Base-by-base conservation (phyloP, 1,284 basidiomycete genomes). In the Heliocybe sulcata region DNA sequence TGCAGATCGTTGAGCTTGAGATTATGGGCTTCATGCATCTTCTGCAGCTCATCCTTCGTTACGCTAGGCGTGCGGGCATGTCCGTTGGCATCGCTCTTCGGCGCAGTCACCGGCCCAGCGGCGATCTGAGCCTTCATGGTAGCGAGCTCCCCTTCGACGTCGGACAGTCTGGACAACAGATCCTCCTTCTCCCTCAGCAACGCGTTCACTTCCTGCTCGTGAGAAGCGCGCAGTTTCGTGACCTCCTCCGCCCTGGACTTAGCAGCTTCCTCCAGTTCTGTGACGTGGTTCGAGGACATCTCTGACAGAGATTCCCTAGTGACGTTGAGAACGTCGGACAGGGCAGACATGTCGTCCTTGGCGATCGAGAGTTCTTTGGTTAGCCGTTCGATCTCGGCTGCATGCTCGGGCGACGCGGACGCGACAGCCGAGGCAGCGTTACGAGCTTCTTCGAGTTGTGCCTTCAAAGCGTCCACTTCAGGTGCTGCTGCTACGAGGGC, bases 21-120 rank as follows among this genome's bases (percentile, higher is more conserved):
- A 64, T 89, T 92, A 67, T 90, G 90, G 4, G 88, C 90, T 65
- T 90, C 86, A 61, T 90, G 87, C 66, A 87, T 69, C 62, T 76
- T 80, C 65, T 83, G 81, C 48, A 92, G 70, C 56, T 91, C 87
- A 58, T 91, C 87, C 62, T 82, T 83, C 35, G 86, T 80, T 10
- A 89, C 80, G 10, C 73, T 76, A 38, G 79, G 72, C 19, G 75
- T 65, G n/a, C 73, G 69, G 27, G 72, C 71, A 8, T 74, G 69
- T 11, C 72, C 64, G 3, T 64, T 68, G 10, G 81, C 82, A 59
- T 85, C 87, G 57, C 69, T 77, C 69, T 79, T 84, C 3, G 83
- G 76, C 12, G 72, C 64, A 23, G 73, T 68, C 25, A 71, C 58
- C 10, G 74, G 67, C 49, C 80, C 79, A 8, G 80, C 75, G 29